Conservation (phyloP, 805 yeast species). For the Nakazawaea peltata region DNA sequence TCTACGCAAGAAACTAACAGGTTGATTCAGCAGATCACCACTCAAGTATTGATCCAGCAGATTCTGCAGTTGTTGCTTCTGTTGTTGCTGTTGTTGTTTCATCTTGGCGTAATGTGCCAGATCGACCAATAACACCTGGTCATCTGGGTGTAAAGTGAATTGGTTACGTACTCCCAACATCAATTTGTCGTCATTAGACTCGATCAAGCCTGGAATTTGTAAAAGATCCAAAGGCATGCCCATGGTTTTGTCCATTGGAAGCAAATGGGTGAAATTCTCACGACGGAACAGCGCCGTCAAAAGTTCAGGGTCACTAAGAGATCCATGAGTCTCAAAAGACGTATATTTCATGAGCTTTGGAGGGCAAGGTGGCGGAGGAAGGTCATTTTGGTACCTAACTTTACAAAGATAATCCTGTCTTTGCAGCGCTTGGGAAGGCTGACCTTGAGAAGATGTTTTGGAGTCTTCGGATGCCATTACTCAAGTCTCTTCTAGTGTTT, state of each 20-base stretch:
- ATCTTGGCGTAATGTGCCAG: slow-evolving; percentile 46
- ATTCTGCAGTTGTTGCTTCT: slow-evolving; percentile 9
- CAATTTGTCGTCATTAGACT: slow-evolving; percentile 42
- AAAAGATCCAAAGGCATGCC: slow-evolving; percentile 78
- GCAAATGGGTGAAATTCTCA: slow-evolving; percentile 58
- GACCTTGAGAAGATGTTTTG: too few relatives aligned
- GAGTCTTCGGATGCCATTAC: too few relatives aligned
- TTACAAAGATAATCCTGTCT: slow-evolving; percentile 77
- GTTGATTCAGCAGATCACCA: too few relatives aligned
- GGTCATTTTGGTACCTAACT: slow-evolving; percentile 72
- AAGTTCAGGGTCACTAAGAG: slow-evolving; percentile 43
- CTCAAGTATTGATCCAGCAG: too few relatives aligned
- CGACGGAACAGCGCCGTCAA: slow-evolving; percentile 67
- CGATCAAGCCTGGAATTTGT: slow-evolving; percentile 58
- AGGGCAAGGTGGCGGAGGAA: slow-evolving; percentile 91
- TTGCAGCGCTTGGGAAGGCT: too few relatives aligned
- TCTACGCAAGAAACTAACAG: slow-evolving; percentile 68
- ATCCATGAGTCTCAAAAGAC: slow-evolving; percentile 32
- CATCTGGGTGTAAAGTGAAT: slow-evolving; percentile 59
- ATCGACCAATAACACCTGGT: slow-evolving; percentile 68
- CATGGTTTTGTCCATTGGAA: slow-evolving; percentile 49
- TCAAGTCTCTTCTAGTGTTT: too few relatives aligned
- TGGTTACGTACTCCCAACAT: slow-evolving; percentile 23
- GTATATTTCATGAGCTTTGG: slow-evolving; percentile 69
- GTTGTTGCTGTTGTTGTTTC: slow-evolving; percentile 31